Evolutionary conservation across 2,329 filamentous ascomycete genomes (phyloP).

Genomic region (Ophiostoma angusticollis): DNA sequence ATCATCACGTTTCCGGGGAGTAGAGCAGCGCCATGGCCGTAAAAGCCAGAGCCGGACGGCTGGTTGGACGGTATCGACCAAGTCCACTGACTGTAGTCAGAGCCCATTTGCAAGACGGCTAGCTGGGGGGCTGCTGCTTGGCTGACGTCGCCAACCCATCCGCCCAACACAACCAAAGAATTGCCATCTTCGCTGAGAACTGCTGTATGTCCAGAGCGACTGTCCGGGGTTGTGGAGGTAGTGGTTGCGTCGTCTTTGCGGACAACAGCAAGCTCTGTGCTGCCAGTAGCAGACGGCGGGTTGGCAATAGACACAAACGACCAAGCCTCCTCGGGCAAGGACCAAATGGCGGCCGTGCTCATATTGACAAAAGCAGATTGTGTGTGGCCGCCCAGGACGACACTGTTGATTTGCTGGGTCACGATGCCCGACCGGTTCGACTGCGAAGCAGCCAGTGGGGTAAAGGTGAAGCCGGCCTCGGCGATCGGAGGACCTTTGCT

Average conservation of each 20-base stretch:
- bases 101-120: constrained; percentile 60
- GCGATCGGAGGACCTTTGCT: constrained; percentile 54
- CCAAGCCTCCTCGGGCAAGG: constrained; percentile 76
- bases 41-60: constrained; percentile 35
- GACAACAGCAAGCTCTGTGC: constrained; percentile 41
- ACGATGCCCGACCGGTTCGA: constrained; percentile 48
- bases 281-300: constrained; percentile 18
- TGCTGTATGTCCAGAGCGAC: constrained; percentile 79
- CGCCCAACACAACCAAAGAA: constrained; percentile 68
- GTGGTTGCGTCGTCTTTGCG: not conserved
- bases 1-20: constrained; percentile 57
- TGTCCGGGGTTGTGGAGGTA: constrained; percentile 29
- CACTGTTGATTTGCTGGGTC: constrained; percentile 63
- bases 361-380: constrained; percentile 80
- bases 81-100: constrained; percentile 61
- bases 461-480: constrained; percentile 80
- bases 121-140: constrained; percentile 73
- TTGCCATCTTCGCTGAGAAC: constrained; percentile 67
- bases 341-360: constrained; percentile 80
- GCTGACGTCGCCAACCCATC: constrained; percentile 76
- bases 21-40: constrained; percentile 50
- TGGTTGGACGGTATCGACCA: constrained; percentile 51
- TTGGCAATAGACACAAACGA: constrained; percentile 58
- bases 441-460: constrained; percentile 55
- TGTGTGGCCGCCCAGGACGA: constrained; percentile 79